Evolutionary conservation across 208 protist genomes (phyloP).

Genomic region (Trypanosoma theileri): DNA sequence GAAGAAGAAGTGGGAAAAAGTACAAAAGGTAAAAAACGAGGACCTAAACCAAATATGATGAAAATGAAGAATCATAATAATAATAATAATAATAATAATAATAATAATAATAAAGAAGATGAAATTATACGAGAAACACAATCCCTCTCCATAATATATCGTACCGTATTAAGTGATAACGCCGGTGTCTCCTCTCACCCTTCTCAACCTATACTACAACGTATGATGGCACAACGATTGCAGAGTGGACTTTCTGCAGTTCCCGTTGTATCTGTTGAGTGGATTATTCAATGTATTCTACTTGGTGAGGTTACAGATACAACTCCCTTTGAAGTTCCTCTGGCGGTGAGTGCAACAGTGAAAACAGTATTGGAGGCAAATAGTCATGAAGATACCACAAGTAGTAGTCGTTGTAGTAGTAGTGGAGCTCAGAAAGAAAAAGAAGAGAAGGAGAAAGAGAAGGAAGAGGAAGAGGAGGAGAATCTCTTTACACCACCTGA

Average conservation of each 20-base stretch:
- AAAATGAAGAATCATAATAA: not conserved
- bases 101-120: not conserved
- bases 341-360: constrained; percentile 3
- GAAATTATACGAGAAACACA: constrained; percentile 2
- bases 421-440: not conserved
- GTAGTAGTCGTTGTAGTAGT: no score
- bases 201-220: not conserved
- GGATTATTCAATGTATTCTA: constrained; percentile 67
- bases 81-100: not conserved
- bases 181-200: constrained; percentile 23
- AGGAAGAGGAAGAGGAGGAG: not conserved
- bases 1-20: constrained; percentile 6
- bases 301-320: constrained; percentile 33
- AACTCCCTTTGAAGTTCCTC: constrained; percentile 35
- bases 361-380: not conserved
- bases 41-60: not conserved
- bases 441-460: not conserved
- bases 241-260: not conserved
- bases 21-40: not conserved
- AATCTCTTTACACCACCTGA: not conserved
- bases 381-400: no score
- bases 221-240: constrained; percentile 2
- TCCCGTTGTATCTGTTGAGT: constrained; percentile 52
- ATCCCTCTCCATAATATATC: constrained; percentile 42
- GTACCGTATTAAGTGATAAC: constrained; percentile 28